A percentile compares a stretch with the other conserved stretches of the same genome.
These are phyloP conservation scores for Elongisporangium prolatum DNA, from an alignment of 352 stramenopile genomes.

Conservation along the genomic window DNA sequence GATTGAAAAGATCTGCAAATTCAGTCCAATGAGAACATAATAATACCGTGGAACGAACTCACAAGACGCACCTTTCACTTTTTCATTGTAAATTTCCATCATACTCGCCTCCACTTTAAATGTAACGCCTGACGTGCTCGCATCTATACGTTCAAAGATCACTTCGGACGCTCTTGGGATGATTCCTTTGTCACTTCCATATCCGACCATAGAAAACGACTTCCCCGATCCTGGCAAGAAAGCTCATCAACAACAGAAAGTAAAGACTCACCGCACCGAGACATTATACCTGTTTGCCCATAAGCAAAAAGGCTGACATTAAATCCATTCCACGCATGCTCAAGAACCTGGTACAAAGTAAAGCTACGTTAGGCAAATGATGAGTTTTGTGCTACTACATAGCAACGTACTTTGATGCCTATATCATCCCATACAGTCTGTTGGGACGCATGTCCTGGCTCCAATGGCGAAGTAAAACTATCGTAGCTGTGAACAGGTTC, in stretches of 20 bases:
- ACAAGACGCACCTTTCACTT: slow-evolving; percentile 73
- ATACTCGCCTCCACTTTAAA: slow-evolving; percentile 88
- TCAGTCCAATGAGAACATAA: background rate
- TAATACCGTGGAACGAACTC: background rate
- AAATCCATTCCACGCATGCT: slow-evolving; percentile 89
- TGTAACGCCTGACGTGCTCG: slow-evolving; percentile 33
- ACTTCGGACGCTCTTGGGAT: slow-evolving; percentile 77
- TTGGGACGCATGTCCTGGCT: slow-evolving; percentile 67
- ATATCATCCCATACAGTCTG: slow-evolving; percentile 86
- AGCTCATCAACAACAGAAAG: too few species aligned
- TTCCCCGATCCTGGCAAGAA: slow-evolving; percentile 53
- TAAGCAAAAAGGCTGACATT: slow-evolving; percentile 88
- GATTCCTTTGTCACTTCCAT: slow-evolving; percentile 77
- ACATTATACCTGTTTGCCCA: slow-evolving; percentile 57
- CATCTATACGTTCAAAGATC: slow-evolving; percentile 79
- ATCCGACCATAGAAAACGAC: slow-evolving; percentile 87
- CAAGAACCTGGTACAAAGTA: slow-evolving; percentile 41
- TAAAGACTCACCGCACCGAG: too few species aligned
- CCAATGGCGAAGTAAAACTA: slow-evolving; percentile 51
- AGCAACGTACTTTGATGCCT: slow-evolving; percentile 46
- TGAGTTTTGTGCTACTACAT: background rate
- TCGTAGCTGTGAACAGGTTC: slow-evolving; percentile 55
- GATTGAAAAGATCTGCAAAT: slow-evolving; percentile 75
- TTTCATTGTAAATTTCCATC: slow-evolving; percentile 90
- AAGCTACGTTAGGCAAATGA: background rate